A percentile compares a stretch with the other conserved stretches of the same genome.
These are phyloP conservation scores for Trypanosoma cruzi DNA, from an alignment of 208 protist genomes.

Conservation along the genomic window DNA sequence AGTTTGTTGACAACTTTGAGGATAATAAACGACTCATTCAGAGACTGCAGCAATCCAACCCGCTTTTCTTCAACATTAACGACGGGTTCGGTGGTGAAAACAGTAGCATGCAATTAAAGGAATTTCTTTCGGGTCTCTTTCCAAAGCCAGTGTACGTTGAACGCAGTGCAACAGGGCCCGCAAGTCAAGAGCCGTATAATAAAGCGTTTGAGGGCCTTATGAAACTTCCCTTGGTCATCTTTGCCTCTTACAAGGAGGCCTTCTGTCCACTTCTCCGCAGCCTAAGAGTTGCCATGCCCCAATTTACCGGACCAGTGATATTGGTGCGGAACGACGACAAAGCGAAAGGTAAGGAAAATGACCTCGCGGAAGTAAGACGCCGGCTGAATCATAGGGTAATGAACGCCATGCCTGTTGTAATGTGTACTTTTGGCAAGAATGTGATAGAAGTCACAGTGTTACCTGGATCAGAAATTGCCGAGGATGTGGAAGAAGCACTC, in stretches of 20 bases:
- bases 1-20: constrained; percentile 19
- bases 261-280: constrained; percentile 55
- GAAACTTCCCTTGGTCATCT: constrained; percentile 45
- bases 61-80: constrained; percentile 36
- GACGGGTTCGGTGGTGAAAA: constrained; percentile 15
- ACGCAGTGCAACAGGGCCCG: background rate
- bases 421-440: constrained; percentile 27
- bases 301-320: constrained; percentile 9
- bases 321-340: constrained; percentile 3
- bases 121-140: constrained; percentile 18
- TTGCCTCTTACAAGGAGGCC: constrained; percentile 42
- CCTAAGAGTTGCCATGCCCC: constrained; percentile 41
- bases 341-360: background rate
- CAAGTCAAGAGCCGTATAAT: background rate
- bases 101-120: background rate
- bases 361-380: constrained; percentile 1
- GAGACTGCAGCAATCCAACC: constrained; percentile 10
- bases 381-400: constrained; percentile 22
- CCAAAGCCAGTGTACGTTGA: constrained; percentile 17
- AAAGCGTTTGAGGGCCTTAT: constrained; percentile 38
- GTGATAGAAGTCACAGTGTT: constrained; percentile 8
- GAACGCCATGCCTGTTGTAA: constrained; percentile 32
- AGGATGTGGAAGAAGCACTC: constrained; percentile 10
- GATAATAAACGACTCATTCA: background rate
- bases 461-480: background rate